phyloP scores from a whole-genome alignment of 2,329 filamentous ascomycete genomes.

The Pseudonectria foliicola region DNA sequence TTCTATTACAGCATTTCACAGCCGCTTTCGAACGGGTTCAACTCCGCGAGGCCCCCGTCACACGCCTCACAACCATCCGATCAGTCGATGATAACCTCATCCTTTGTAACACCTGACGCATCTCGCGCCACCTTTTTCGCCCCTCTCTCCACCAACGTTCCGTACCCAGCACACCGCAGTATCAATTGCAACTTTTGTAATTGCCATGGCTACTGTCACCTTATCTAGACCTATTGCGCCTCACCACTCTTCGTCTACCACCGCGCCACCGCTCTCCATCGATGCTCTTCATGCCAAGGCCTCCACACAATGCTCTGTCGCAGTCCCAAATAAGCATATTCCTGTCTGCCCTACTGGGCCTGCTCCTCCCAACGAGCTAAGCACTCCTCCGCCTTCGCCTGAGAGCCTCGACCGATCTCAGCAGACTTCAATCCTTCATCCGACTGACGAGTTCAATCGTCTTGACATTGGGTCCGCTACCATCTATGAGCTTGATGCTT shows the following conservation, averaged over 20 bases:
- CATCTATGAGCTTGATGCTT: constrained; percentile 67
- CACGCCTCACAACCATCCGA: background rate
- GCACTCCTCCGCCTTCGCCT: constrained; percentile 61
- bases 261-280: constrained; percentile 36
- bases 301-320: constrained; percentile 23
- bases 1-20: constrained; percentile 10
- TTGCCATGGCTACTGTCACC: constrained; percentile 48
- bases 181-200: background rate
- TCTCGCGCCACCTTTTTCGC: constrained; percentile 9
- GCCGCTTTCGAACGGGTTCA: background rate
- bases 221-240: constrained; percentile 41
- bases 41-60: background rate
- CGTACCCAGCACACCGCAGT: constrained; percentile 3
- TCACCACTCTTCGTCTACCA: constrained; percentile 37
- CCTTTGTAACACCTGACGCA: background rate
- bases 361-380: constrained; percentile 43
- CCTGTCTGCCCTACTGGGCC: constrained; percentile 83
- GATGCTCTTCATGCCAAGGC: constrained; percentile 20
- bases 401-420: constrained; percentile 46
- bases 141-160: constrained; percentile 5
- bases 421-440: constrained; percentile 65
- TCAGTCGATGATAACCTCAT: no score
- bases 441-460: constrained; percentile 56
- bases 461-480: constrained; percentile 46
- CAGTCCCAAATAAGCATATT: constrained; percentile 83